Base-by-base conservation (phyloP, 1,284 basidiomycete genomes). In the Apiotrichum gamsii region DNA sequence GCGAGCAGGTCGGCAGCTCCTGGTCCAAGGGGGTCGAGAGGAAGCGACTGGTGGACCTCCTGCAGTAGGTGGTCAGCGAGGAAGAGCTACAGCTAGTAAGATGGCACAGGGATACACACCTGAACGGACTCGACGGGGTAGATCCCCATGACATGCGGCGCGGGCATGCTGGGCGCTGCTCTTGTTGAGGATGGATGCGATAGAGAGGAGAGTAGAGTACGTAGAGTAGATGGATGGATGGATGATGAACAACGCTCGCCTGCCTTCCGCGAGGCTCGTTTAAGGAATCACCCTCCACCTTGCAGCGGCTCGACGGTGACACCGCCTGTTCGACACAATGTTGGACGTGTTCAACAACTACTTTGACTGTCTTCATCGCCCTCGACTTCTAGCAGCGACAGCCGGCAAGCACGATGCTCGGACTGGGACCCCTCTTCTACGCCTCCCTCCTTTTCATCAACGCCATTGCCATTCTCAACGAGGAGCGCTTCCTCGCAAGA, bases 31-130 rank as follows among this genome's bases (percentile, higher is more conserved):
- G 76, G 83, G n/a, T 81, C 76, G 50, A 97, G 83, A 39, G 85
- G 84, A 24, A 96, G 72, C 0, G 86, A 85, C 61, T 96, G 91
- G 36, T 95, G 91, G 39, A 88, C 85, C 75, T 97, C 93, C 90
- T 94, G 55, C 15, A 8, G 31, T n/a, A n/a, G n/a, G n/a, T 3
- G 10, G 51, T 56, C 24, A 52, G 47, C 36, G 14, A 14, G 15
- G 23, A 36, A 21, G 19, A n/a, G n/a, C n/a, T n/a, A n/a, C n/a
- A n/a, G n/a, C n/a, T n/a, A n/a, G n/a, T n/a, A n/a, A n/a, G 19
- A 23, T 9, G 4, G 13, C 3, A 8, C 11, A 3, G 2, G 4
- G 13, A 16, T 28, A 60, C 65, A 23, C 32, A 70, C 67, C 20
- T 56, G 45, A 23, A 70, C 59, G 34, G 63, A 65, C 31, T 70